Conservation (phyloP, 73 alveolate species). For the Blepharisma japonicum region DNA sequence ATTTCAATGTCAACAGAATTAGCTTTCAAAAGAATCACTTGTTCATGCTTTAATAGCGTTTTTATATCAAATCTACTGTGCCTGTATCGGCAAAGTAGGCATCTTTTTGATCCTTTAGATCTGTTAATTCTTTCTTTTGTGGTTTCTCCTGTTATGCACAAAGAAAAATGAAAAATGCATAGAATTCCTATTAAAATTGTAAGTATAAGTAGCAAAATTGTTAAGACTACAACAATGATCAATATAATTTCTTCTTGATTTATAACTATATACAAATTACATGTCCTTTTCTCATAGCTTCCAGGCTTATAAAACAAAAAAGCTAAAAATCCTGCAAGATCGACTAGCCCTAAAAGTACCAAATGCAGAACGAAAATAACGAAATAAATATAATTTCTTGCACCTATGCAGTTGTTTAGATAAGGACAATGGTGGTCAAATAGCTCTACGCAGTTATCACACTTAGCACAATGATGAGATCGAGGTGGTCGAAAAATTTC, state of each 20-base stretch:
- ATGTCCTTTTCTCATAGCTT: constrained; percentile 29
- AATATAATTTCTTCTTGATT: not conserved
- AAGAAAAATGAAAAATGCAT: not conserved
- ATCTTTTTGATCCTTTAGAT: too few species aligned
- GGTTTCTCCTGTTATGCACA: constrained; percentile 20
- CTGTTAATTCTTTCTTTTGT: constrained; percentile 22
- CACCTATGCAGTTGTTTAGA: constrained; percentile 95
- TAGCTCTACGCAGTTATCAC: constrained; percentile 94
- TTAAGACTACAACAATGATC: not conserved
- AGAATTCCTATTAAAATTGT: not conserved
- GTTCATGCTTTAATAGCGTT: too few species aligned
- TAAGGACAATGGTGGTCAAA: constrained; percentile 98
- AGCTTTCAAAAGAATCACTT: too few species aligned
- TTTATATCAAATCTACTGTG: too few species aligned
- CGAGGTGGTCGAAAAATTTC: constrained; percentile 86
- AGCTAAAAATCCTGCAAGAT: constrained; percentile 42
- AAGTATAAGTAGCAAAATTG: not conserved
- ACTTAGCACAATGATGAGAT: constrained; percentile 91
- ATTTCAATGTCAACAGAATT: too few species aligned
- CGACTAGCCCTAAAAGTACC: constrained; percentile 36
- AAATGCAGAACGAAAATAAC: constrained; percentile 40
- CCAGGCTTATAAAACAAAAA: constrained; percentile 41
- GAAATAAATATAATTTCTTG: constrained; percentile 50
- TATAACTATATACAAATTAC: constrained; percentile 16
- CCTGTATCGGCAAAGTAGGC: too few species aligned